A percentile compares a stretch with the other conserved stretches of the same genome.
These are phyloP conservation scores for Metschnikowia drakensbergensis DNA, from an alignment of 805 yeast genomes.

Conservation along the genomic window DNA sequence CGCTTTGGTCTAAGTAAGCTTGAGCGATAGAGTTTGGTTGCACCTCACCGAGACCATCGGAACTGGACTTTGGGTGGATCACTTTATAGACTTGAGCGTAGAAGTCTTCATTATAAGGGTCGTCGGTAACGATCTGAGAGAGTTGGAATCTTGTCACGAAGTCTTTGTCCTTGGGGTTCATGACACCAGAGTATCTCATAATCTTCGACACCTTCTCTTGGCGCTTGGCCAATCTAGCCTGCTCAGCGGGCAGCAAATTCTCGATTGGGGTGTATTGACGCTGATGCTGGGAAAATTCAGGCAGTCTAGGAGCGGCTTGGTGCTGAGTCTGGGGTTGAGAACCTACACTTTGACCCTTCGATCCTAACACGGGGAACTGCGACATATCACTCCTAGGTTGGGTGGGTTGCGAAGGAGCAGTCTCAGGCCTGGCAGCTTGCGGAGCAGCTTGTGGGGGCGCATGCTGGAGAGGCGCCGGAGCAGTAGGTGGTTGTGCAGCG, in stretches of 20 bases:
- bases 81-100: slow-evolving; percentile 87
- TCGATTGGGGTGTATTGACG: slow-evolving; percentile 20
- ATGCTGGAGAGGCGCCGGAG: slow-evolving; percentile 1
- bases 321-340: slow-evolving; percentile 8
- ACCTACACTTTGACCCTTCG: slow-evolving; percentile 28
- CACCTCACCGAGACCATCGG: slow-evolving; percentile 10
- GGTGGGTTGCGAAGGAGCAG: not conserved
- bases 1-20: slow-evolving; percentile 86
- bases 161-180: slow-evolving; percentile 97
- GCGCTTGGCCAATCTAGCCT: slow-evolving; percentile 60
- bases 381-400: slow-evolving; percentile 30
- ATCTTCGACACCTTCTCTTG: slow-evolving; percentile 73
- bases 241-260: slow-evolving; percentile 66
- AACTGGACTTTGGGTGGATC: slow-evolving; percentile 36
- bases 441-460: slow-evolving; percentile 9
- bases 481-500: not conserved
- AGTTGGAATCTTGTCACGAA: slow-evolving; percentile 91
- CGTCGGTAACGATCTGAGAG: slow-evolving; percentile 93
- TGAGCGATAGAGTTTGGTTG: slow-evolving; percentile 82
- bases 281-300: slow-evolving; percentile 19
- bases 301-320: not conserved
- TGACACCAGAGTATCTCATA: slow-evolving; percentile 81
- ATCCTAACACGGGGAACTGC: slow-evolving; percentile 55
- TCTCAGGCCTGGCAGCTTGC: slow-evolving; percentile 11
- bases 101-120: slow-evolving; percentile 95